Evolutionary conservation across 495 filamentous ascomycete genomes (phyloP).

Genomic region (Neurospora sp.): DNA sequence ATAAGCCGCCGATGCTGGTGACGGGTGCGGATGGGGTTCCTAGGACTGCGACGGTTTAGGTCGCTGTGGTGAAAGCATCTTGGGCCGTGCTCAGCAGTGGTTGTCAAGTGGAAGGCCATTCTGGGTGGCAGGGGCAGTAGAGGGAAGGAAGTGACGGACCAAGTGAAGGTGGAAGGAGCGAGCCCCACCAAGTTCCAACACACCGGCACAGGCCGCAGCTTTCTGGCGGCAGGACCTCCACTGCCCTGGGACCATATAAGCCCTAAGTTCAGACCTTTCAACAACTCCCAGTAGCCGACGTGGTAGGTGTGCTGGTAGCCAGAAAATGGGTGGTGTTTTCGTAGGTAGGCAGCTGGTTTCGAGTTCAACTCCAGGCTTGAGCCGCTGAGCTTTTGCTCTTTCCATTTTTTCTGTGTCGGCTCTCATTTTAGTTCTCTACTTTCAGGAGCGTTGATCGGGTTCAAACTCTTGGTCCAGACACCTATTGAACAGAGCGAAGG

Average conservation of each 20-base stretch:
- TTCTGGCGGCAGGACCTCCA: neutral
- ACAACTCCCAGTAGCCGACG: neutral
- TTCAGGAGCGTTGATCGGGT: neutral
- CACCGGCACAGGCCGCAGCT: neutral
- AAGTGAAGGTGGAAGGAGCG: neutral
- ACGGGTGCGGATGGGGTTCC: constrained; percentile 11
- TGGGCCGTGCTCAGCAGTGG: neutral
- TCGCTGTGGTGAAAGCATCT: neutral
- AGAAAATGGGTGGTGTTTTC: neutral
- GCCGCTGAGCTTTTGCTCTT: neutral
- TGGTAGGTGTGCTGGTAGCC: neutral
- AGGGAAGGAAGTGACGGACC: neutral
- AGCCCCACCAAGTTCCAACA: neutral
- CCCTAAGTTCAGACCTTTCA: neutral
- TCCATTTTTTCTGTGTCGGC: neutral
- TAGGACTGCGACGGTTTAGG: constrained; percentile 12
- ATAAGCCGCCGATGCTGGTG: constrained; percentile 17
- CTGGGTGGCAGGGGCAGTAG: neutral
- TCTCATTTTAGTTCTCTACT: neutral
- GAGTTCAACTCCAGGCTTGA: neutral
- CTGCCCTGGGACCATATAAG: neutral
- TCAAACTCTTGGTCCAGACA: neutral
- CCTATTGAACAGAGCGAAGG: neutral
- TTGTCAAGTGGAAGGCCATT: neutral
- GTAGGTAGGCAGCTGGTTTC: neutral